phyloP scores from a whole-genome alignment of 75 land plant genomes.

The Selaginella tamariscina region DNA sequence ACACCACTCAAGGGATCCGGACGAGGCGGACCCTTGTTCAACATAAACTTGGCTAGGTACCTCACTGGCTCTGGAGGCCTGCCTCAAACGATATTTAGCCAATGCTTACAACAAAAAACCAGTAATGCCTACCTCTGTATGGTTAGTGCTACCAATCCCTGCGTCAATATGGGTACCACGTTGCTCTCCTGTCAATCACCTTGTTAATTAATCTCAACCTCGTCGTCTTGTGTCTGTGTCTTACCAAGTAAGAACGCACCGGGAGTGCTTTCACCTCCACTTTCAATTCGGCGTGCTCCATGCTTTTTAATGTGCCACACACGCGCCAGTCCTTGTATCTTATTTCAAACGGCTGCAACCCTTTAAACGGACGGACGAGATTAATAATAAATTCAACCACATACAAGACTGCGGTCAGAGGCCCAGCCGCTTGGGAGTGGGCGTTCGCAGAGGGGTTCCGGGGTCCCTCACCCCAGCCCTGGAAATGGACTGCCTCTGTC shows the following conservation, averaged over 20 bases:
- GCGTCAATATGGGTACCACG: background rate
- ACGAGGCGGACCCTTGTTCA: background rate
- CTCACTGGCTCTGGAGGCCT: background rate
- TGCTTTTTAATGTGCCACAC: too few species aligned
- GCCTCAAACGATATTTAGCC: background rate
- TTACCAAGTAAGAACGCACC: background rate
- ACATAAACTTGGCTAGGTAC: background rate
- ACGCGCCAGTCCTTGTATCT: too few species aligned
- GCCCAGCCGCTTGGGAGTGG: background rate
- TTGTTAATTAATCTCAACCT: background rate
- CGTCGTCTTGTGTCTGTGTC: too few species aligned
- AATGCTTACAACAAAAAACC: background rate
- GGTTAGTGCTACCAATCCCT: background rate
- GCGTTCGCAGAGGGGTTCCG: background rate
- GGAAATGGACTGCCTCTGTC: conserved; percentile 50
- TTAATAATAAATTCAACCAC: too few species aligned
- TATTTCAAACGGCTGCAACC: too few species aligned
- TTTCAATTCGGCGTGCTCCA: too few species aligned
- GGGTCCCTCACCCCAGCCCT: conserved; percentile 36
- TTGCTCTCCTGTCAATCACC: background rate
- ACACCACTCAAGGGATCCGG: background rate
- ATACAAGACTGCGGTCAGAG: too few species aligned
- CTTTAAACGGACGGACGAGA: too few species aligned
- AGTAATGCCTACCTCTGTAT: background rate
- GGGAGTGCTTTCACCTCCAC: background rate